Base-by-base conservation (phyloP, 192 early-diverging fungal species). In the Entomortierella lignicola region DNA sequence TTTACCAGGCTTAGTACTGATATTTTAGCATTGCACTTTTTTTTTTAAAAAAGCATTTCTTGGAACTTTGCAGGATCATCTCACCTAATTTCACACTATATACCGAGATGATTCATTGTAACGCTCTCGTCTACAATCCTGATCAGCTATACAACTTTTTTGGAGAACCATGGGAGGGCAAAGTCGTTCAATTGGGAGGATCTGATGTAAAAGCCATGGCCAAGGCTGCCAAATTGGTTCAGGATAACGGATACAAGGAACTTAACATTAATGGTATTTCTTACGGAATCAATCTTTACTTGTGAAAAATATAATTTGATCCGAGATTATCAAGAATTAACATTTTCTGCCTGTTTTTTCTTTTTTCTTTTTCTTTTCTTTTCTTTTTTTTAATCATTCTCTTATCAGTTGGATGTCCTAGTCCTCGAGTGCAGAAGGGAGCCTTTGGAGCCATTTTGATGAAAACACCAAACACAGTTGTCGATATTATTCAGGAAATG, bases 91-190 rank as follows among this genome's bases (percentile, higher is more conserved):
- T 88, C 66, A 77, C 82, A 42, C 82, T 92, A 27, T 94, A 91
- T 73, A 90, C 88, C 1, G 92, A 94, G 72, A 94, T 94, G 92
- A 80, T 92, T 25, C 92, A 92, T 63, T 80, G 80, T 32, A 84
- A 88, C 34, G 85, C 88, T 23, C 73, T 90, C 18, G 54, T 85
- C 10, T 71, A 85, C 15, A 71, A 85, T n/a, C 70, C 68, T 13
- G 55, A 73, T 2, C 59, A 70, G 41, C 51, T 90, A 8, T 82
- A 74, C 58, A 80, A 82, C 32, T 84, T 90, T 65, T 80, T 87
- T 26, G 88, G 88, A 0, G 69, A 57, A 31, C 75, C 85, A 21
- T 63, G 74, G 60, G 68, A 74, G 11, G 80, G 85, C 29, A 75
- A 84, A 20, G 88, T 90, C 25, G 85, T 90, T n/a, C 88, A 90